Conservation (phyloP, 805 yeast species). For the Saccharomycopsis sp. region DNA sequence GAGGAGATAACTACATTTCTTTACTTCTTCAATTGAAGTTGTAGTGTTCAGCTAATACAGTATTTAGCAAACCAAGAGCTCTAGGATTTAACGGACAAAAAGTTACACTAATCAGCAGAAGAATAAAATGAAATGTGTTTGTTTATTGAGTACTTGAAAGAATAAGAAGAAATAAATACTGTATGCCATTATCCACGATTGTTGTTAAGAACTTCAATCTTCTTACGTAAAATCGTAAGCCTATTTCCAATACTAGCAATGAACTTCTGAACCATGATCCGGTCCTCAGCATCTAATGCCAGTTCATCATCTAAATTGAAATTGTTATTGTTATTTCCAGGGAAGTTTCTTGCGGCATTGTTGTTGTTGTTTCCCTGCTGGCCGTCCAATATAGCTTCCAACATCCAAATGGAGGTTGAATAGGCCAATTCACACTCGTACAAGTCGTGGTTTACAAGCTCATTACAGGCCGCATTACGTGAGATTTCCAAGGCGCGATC, state of each 20-base stretch:
- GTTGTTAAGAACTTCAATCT: constrained; percentile 32
- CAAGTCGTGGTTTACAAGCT: constrained; percentile 66
- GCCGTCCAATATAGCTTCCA: constrained; percentile 71
- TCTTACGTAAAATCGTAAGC: constrained; percentile 61
- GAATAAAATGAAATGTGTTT: neutral
- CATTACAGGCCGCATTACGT: constrained; percentile 84
- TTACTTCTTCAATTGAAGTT: no score
- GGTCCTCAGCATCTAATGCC: constrained; percentile 65
- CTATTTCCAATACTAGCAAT: constrained; percentile 79
- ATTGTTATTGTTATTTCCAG: constrained; percentile 17
- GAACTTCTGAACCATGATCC: constrained; percentile 69
- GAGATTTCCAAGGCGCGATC: constrained; percentile 93
- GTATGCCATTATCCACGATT: neutral
- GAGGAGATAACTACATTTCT: no score
- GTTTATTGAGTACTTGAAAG: neutral
- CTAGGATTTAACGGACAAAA: no score
- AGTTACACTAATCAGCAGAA: no score
- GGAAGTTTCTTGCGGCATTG: neutral
- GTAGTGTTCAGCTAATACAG: no score
- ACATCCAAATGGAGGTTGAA: constrained; percentile 92
- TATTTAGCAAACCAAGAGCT: no score
- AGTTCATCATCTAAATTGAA: constrained; percentile 31
- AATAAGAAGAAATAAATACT: neutral
- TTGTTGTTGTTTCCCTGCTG: neutral
- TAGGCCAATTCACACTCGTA: constrained; percentile 80